Base-by-base conservation (phyloP, 2,329 filamentous ascomycete species). In the Sordariomycetes sp. region DNA sequence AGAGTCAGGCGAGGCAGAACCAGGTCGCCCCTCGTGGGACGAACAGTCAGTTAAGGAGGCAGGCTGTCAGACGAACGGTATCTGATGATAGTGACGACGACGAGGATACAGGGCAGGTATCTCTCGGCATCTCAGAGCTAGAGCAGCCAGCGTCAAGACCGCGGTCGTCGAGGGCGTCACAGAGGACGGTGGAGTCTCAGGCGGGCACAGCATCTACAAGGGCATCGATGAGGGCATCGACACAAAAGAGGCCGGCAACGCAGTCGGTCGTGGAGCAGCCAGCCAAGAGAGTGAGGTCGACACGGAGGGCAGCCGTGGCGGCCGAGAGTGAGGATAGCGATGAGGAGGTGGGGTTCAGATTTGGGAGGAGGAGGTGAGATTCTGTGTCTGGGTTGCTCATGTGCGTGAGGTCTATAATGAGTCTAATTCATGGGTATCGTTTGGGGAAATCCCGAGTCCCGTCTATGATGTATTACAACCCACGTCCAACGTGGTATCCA, bases 261-360 rank as follows among this genome's bases (percentile, higher is more conserved):
- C 65, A 68, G 14, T 60, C 68, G 20, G 61, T 65, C 3, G 64
- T 62, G 2, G 66, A 68, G n/a, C 65, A 66, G 43, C 66, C 68
- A 14, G 62, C 68, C 5, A 73, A 67, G 67, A 66, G 69, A 58
- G 58, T 68, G 7, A 66, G 71, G 37, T 62, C 69, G 3, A 66
- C 62, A 40, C 69, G 62, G 53, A 70, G 73, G 18, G 71, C 69
- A 59, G 69, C 69, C 53, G 64, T 70, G 43, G 69, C 69, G 54
- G 65, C 65, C 4, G 72, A 74, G 59, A 74, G 71, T 52, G 77
- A 58, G 16, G 56, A 82, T 37, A 81, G 78, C 60, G 80, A 83
- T 52, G 80, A 83, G 59, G 80, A 78, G 63, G 71, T 81, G 55
- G 76, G 77, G 62, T 84, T 84, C 64, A 73, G 74, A 58, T 84